phyloP scores from a whole-genome alignment of 2,329 filamentous ascomycete species.

The Aspergillus bombycis region DNA sequence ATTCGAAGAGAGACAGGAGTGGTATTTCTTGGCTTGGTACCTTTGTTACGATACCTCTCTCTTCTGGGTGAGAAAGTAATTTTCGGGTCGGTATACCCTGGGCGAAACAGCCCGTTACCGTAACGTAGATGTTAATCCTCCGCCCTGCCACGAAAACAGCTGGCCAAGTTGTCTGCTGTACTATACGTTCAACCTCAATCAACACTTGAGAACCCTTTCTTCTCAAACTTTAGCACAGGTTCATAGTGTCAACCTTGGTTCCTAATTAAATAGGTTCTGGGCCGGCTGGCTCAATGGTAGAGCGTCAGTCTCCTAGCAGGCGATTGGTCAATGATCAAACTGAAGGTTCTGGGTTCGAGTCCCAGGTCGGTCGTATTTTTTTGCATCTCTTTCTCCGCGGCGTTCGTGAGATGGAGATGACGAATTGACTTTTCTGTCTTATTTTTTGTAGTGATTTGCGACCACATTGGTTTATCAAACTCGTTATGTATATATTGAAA shows the following conservation, averaged over 20 bases:
- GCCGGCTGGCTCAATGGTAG: constrained; percentile 3
- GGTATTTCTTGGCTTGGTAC: neutral
- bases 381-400: neutral
- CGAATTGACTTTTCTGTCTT: too few relatives aligned
- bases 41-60: neutral
- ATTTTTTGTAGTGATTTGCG: too few relatives aligned
- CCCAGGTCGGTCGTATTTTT: constrained; percentile 4
- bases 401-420: too few relatives aligned
- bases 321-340: neutral
- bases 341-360: constrained; percentile 4
- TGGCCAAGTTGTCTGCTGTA: neutral
- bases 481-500: too few relatives aligned
- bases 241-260: neutral
- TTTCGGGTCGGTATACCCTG: neutral
- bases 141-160: too few relatives aligned
- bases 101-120: neutral
- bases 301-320: neutral
- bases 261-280: neutral
- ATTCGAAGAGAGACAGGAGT: neutral
- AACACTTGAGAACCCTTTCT: too few relatives aligned
- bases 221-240: accelerated
- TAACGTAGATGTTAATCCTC: neutral
- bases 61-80: neutral
- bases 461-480: neutral
- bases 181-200: neutral